Evolutionary conservation across 441 rosid species (phyloP).

Genomic region (Populus trichocarpa): DNA sequence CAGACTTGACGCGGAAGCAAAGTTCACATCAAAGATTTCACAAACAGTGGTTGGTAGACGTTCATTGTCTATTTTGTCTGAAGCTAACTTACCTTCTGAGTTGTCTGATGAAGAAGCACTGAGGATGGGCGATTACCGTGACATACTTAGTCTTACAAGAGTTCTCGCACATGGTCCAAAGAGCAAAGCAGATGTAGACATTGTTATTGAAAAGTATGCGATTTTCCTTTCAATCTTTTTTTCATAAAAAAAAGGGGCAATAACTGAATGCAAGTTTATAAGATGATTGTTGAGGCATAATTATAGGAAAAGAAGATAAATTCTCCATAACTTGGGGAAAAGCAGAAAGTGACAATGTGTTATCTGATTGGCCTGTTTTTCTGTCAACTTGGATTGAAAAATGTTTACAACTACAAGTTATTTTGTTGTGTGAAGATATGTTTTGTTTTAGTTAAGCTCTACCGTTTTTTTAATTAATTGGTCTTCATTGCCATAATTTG

Average conservation of each 20-base stretch:
- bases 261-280: neutral
- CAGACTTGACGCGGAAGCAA: constrained; percentile 59
- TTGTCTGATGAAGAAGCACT: constrained; percentile 72
- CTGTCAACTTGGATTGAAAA: neutral
- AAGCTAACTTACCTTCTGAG: constrained; percentile 43
- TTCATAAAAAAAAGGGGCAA: neutral
- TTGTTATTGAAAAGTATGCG: constrained; percentile 61
- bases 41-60: constrained; percentile 31
- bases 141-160: constrained; percentile 93
- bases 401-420: neutral
- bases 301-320: neutral
- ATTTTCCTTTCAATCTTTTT: neutral
- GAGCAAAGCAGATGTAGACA: constrained; percentile 93
- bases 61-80: constrained; percentile 26
- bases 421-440: neutral
- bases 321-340: neutral
- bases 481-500: neutral
- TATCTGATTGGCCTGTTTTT: neutral
- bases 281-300: neutral
- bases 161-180: constrained; percentile 88
- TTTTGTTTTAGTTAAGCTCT: neutral
- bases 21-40: constrained; percentile 24
- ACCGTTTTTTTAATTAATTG: neutral
- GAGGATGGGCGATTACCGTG: constrained; percentile 93
- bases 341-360: neutral